A percentile compares a stretch with the other conserved stretches of the same genome.
Conservation (phyloP, 257 asterid species). For the Apocynum venetum region DNA sequence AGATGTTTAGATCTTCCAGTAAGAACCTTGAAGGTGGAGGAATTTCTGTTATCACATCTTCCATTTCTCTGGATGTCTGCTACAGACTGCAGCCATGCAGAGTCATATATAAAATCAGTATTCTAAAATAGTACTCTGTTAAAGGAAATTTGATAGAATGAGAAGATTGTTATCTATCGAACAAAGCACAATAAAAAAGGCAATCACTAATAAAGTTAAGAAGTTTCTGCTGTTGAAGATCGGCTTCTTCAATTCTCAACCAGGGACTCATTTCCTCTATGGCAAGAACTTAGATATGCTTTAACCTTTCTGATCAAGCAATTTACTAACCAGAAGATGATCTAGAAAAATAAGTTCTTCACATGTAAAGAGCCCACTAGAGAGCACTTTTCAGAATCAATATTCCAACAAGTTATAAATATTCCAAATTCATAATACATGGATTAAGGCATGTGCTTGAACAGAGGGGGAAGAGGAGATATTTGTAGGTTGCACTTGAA, state of each 20-base stretch:
- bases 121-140: neutral
- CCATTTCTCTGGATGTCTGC: slow-evolving; percentile 46
- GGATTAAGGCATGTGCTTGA: neutral
- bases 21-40: slow-evolving; percentile 96
- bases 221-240: neutral
- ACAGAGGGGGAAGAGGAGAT: neutral
- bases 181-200: neutral
- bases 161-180: slow-evolving; percentile 2
- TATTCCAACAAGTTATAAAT: neutral
- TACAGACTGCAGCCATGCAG: slow-evolving; percentile 8
- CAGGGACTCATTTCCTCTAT: neutral
- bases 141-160: neutral
- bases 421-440: neutral
- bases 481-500: neutral
- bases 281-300: neutral
- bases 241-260: neutral
- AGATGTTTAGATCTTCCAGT: slow-evolving; percentile 84
- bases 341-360: neutral
- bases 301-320: neutral
- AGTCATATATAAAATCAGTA: neutral
- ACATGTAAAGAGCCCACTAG: neutral
- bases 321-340: neutral
- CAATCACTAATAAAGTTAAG: neutral
- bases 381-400: neutral
- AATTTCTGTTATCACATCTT: slow-evolving; percentile 78